These are phyloP conservation scores for Epithele typhae DNA, from an alignment of 768 basidiomycete genomes.

Conservation along the genomic window DNA sequence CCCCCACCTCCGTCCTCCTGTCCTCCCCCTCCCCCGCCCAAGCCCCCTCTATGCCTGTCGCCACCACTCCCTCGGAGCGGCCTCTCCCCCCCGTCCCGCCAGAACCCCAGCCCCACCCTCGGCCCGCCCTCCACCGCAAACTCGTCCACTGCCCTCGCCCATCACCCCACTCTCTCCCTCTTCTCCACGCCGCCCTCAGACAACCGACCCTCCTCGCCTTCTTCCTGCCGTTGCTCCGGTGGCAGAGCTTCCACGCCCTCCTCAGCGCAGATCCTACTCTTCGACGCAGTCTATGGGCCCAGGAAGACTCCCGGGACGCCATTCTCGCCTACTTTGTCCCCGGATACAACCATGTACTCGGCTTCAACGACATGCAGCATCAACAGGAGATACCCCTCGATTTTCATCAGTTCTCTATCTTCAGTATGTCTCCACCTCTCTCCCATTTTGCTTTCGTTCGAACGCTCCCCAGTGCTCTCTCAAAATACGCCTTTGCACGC, in stretches of 20 bases:
- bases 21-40: conserved; percentile 1
- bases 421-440: conserved; percentile 46
- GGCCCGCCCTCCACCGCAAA: neutral
- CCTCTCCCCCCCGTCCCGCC: conserved; percentile 20
- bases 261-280: conserved; percentile 31
- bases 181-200: conserved; percentile 2
- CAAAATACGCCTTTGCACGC: conserved; percentile 59
- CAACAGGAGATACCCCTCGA: conserved; percentile 47
- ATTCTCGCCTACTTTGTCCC: conserved; percentile 52
- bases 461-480: conserved; percentile 48
- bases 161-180: conserved; percentile 1
- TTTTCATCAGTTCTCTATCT: conserved; percentile 56
- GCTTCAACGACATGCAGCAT: conserved; percentile 34
- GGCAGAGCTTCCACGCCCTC: conserved; percentile 39
- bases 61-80: conserved; percentile 13
- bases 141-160: conserved; percentile 2
- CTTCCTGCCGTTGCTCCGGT: conserved; percentile 30
- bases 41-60: conserved; percentile 12
- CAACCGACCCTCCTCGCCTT: conserved; percentile 19
- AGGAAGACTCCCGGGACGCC: conserved; percentile 30
- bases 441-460: conserved; percentile 4
- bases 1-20: neutral
- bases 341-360: conserved; percentile 45
- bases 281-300: conserved; percentile 27
- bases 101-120: neutral